Base-by-base conservation (phyloP, 1,139 yeast genomes). In the Nakaseomyces delphensis region DNA sequence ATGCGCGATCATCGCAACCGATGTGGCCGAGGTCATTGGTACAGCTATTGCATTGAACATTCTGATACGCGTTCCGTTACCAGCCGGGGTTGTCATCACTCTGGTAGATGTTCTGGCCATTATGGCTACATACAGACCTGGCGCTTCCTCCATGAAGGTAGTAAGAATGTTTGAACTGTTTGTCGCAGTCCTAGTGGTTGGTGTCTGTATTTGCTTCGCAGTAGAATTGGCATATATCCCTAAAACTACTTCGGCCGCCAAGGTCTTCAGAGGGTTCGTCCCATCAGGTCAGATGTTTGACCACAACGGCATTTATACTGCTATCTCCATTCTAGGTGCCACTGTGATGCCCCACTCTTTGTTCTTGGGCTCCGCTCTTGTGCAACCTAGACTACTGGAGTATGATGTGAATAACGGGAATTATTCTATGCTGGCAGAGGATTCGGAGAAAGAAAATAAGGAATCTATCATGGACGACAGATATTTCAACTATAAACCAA, bases 11-110 rank as follows among this genome's bases (percentile, higher is more conserved):
- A 75, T 84, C 41, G 86, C 94, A 1, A 84, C 94, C 0, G 94
- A 84, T 67, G 71, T 84, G 8, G 93, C 94, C 3, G 95, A 84
- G 56, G 94, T 84, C 27, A 82, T 84, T 43, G 95, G 94, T 54
- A 76, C 86, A n/a, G 93, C 94, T 3, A 77, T 84, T 53, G 91
- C 94, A 0, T 66, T 84, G 46, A 83, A 84, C 55, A 78, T 84
- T 43, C 67, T 84, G 46, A 53, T 82, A 37, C 71, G 70, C 41
- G 69, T 84, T 13, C 94, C 94, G 0, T 65, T 84, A 29, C 80
- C 87, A 8, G 91, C 89, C 0, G 94, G 94, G 44, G 86, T 83
- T 7, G 76, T 70, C 9, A 69, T 83, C 38, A 82, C 94, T 2
- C 72, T 81, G 29, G 70, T 74, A 2, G 94, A 84, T 60, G 91